These are phyloP conservation scores for Hemisphaericaspora nanyangensis DNA, from an alignment of 805 yeast genomes.

Conservation along the genomic window DNA sequence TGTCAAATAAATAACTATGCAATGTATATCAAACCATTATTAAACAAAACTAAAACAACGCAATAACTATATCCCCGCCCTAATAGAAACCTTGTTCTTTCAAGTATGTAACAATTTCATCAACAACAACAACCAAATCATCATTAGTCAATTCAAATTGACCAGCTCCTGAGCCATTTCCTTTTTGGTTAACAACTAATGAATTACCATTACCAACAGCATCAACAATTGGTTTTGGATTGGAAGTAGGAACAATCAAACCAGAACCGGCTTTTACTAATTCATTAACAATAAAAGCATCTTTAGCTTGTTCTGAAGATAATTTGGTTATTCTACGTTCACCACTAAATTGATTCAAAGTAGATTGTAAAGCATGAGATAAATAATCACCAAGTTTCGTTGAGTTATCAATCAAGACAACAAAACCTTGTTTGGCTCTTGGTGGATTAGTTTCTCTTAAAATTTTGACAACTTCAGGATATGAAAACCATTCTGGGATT, in stretches of 20 bases:
- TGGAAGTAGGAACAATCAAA: constrained; percentile 56
- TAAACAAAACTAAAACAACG: too few species aligned
- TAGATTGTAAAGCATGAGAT: constrained; percentile 81
- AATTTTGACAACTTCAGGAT: constrained; percentile 91
- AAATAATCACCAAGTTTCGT: constrained; percentile 43
- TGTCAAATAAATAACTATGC: too few species aligned
- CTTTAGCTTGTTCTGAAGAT: constrained; percentile 27
- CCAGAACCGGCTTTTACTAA: constrained; percentile 89
- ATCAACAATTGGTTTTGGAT: constrained; percentile 54
- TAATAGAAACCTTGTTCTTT: constrained; percentile 81
- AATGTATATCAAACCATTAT: too few species aligned
- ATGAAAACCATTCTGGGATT: constrained; percentile 96
- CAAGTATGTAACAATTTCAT: constrained; percentile 65
- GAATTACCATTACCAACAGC: constrained; percentile 54
- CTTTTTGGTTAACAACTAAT: constrained; percentile 30
- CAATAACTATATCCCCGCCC: too few species aligned
- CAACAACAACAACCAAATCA: constrained; percentile 49
- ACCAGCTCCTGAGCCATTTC: constrained; percentile 10
- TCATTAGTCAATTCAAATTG: constrained; percentile 12
- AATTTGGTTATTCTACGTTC: constrained; percentile 73
- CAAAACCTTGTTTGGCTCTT: constrained; percentile 82
- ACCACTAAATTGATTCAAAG: constrained; percentile 84
- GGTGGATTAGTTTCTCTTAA: constrained; percentile 93
- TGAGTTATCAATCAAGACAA: constrained; percentile 54
- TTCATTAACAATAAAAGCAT: constrained; percentile 65